Evolutionary conservation across 164 flowering plant species (phyloP), one percentile per base, ranked within the genome.

Genomic region (Vitis riparia): DNA sequence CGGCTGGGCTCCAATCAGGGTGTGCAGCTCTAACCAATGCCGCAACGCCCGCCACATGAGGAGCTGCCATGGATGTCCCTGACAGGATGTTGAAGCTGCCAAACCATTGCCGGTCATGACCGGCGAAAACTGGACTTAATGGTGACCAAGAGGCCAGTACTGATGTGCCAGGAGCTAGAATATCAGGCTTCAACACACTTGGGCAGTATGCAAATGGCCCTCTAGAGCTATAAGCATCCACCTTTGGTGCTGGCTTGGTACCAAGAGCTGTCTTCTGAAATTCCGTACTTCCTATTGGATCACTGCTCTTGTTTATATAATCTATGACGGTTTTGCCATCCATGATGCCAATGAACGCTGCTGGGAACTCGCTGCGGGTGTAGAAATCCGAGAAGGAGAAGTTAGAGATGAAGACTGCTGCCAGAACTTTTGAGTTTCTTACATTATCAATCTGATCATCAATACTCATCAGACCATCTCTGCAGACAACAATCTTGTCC

Each of bases 21-120:
- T 84, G 85, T 6, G 75, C 82, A 3, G 71, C 79, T 63, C 68
- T 81, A 0, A 78, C 55, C 9, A 82, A 73, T 1, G 87, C 87
- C 5, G 83, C 85, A 0, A 80, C 73, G 0, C 85, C 85, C 6
- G 83, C 60, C 9, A 77, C 63, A 16, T 80, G 87, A 1, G 83
- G 87, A 37, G 83, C 79, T 3, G 87, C 67, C 87, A 81, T 81
- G 32, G 86, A 80, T 10, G 86, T 82, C 15, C 86, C 84, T 0
- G 85, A 74, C 0, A 69, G 13, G n/a, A 80, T 13, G 51, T 53
- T 75, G 71, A 73, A 83, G 3, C 75, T 70, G 59, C 69, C 71
- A 3, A 59, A 67, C 55, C 76, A 58, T 0, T 14, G 29, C 0
- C 12, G 16, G 5, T 71, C 11, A 3, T 47, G 47, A 3, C 69